A percentile compares a stretch with the other conserved stretches of the same genome.
Conservation (phyloP, 805 yeast species). For the Torulaspora indica region DNA sequence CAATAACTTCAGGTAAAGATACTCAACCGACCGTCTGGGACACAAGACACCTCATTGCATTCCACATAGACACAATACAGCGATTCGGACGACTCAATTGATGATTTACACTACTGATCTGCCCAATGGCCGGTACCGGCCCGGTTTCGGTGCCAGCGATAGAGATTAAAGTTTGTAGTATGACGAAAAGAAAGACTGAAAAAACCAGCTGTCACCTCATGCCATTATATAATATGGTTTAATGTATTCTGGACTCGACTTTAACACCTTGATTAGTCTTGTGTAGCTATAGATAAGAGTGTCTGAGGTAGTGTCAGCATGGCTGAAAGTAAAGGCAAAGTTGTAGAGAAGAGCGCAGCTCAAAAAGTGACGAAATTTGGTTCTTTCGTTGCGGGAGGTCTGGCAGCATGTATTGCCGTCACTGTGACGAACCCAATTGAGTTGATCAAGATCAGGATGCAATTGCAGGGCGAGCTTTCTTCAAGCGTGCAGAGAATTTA, state of each 20-base stretch:
- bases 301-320: background rate
- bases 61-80: background rate
- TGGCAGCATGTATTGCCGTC: slow-evolving; percentile 97
- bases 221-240: slow-evolving; percentile 4
- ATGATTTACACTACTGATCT: background rate
- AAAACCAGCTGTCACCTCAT: background rate
- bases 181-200: slow-evolving; percentile 1
- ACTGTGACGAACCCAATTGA: slow-evolving; percentile 96
- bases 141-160: slow-evolving; percentile 6
- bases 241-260: background rate
- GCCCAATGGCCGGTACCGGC: slow-evolving; percentile 12
- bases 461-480: slow-evolving; percentile 87
- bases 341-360: slow-evolving; percentile 43
- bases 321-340: slow-evolving; percentile 10
- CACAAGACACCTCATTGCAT: background rate
- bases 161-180: background rate
- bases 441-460: slow-evolving; percentile 92
- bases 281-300: too few relatives aligned
- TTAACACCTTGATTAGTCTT: background rate
- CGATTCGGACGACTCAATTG: background rate
- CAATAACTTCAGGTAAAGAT: slow-evolving; percentile 24
- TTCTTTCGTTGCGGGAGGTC: slow-evolving; percentile 84
- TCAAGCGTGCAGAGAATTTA: slow-evolving; percentile 52
- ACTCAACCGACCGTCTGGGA: too few relatives aligned
- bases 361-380: slow-evolving; percentile 62